Evolutionary conservation across 2,329 filamentous ascomycete species (phyloP).

Genomic region (Chaetomiaceae sp.): DNA sequence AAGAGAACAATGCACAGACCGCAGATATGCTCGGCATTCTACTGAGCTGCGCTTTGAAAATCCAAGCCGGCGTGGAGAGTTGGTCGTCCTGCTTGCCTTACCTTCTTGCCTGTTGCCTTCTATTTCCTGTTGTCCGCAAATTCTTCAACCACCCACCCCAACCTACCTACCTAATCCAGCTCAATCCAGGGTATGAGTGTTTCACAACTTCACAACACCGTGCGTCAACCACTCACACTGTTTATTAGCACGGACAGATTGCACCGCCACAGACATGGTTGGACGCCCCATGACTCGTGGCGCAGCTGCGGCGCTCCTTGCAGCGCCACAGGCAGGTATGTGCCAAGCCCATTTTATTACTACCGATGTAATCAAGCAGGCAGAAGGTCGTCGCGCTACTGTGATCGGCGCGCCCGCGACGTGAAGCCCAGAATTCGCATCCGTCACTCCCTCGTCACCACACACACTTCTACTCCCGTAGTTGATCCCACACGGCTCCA

Average conservation of each 20-base stretch:
- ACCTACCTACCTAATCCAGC: too few species aligned
- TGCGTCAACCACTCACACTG: neutral
- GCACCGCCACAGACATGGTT: conserved; percentile 6
- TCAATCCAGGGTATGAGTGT: too few species aligned
- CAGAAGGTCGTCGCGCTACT: neutral
- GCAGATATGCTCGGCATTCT: neutral
- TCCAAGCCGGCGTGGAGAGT: neutral
- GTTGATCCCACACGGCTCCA: neutral
- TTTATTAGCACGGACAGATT: neutral
- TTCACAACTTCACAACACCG: neutral
- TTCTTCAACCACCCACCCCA: too few species aligned
- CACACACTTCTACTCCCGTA: neutral
- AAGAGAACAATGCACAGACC: conserved; percentile 1
- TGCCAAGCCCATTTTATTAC: conserved; percentile 8
- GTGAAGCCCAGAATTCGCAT: neutral
- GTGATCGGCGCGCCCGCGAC: conserved; percentile 10
- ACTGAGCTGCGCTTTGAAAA: neutral
- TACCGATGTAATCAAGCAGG: neutral
- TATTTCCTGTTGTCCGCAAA: too few species aligned
- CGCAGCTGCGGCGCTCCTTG: neutral
- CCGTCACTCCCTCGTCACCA: too few species aligned
- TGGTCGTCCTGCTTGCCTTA: too few species aligned
- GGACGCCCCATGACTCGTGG: neutral
- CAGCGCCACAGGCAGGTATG: conserved; percentile 13
- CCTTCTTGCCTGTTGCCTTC: too few species aligned